Evolutionary conservation across 805 yeast genomes (phyloP).

Genomic region (Kazachstania taianensis): DNA sequence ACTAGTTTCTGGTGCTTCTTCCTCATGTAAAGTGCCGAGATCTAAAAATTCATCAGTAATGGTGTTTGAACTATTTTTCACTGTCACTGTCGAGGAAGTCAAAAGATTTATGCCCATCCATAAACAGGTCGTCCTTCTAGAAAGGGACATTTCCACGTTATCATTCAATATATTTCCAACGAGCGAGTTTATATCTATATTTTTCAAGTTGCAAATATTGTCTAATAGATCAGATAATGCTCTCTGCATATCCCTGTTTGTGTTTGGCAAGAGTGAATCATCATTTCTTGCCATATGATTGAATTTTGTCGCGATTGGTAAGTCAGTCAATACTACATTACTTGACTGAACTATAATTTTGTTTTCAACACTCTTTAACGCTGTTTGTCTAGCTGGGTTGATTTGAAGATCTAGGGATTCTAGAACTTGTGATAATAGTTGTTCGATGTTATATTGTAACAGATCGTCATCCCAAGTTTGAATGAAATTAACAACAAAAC

Average conservation of each 20-base stretch:
- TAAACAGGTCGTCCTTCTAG: slow-evolving; percentile 13
- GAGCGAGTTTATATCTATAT: neutral
- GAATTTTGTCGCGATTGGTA: no score
- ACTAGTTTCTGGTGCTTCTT: neutral
- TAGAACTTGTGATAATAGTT: neutral
- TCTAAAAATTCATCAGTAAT: slow-evolving; percentile 7
- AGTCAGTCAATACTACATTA: slow-evolving; percentile 11
- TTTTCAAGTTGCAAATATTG: slow-evolving; percentile 16
- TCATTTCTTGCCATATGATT: slow-evolving; percentile 5
- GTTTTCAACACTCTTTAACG: neutral
- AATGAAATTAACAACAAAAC: slow-evolving; percentile 8
- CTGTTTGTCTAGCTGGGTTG: neutral
- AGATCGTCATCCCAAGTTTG: no score
- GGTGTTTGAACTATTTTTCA: no score
- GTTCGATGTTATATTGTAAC: neutral
- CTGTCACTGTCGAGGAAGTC: slow-evolving; percentile 3
- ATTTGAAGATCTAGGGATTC: neutral
- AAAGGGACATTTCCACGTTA: slow-evolving; percentile 10
- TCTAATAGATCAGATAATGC: slow-evolving; percentile 13
- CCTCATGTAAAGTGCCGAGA: slow-evolving; percentile 14
- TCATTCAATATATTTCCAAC: slow-evolving; percentile 13
- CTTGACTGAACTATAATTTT: slow-evolving; percentile 16
- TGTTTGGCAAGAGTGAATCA: neutral
- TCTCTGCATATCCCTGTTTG: slow-evolving; percentile 15
- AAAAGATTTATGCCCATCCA: slow-evolving; percentile 34